phyloP scores from a whole-genome alignment of 2,329 filamentous ascomycete genomes.

The Raffaelea deltoideospora region DNA sequence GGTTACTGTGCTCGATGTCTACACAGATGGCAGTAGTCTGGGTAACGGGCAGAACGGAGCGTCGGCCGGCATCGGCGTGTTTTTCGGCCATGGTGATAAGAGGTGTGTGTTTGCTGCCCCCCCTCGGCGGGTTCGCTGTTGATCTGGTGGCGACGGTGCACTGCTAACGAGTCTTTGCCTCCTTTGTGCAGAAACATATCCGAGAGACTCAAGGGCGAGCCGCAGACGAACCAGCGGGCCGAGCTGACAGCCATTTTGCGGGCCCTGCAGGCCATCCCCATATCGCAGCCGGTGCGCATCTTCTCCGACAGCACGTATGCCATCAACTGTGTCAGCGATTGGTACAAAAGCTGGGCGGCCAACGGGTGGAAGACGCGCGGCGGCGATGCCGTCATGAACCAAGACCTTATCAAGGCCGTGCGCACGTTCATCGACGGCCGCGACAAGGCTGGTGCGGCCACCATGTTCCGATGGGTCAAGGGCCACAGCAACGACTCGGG shows the following conservation, averaged over 20 bases:
- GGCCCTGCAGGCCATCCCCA: constrained; percentile 61
- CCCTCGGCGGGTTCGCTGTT: not conserved
- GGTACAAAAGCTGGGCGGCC: constrained; percentile 63
- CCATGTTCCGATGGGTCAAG: constrained; percentile 77
- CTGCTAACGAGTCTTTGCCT: no score
- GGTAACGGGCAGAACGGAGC: constrained; percentile 42
- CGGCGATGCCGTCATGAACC: constrained; percentile 60
- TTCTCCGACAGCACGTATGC: constrained; percentile 82
- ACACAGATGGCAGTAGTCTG: constrained; percentile 48
- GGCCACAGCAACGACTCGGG: constrained; percentile 61
- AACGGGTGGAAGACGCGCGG: constrained; percentile 64
- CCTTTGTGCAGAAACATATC: constrained; percentile 41
- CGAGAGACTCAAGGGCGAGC: constrained; percentile 55
- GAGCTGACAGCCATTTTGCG: constrained; percentile 80
- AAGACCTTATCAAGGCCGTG: constrained; percentile 65
- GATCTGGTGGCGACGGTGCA: not conserved
- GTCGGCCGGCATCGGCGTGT: constrained; percentile 47
- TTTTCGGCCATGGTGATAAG: constrained; percentile 39
- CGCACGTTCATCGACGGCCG: constrained; percentile 57
- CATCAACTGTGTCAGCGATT: constrained; percentile 76
- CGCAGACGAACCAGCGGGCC: constrained; percentile 92
- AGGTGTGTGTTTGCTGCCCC: constrained; percentile 24
- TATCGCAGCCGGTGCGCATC: constrained; percentile 56
- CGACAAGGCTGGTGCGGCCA: constrained; percentile 41
- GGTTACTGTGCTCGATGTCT: constrained; percentile 28